Evolutionary conservation across 352 stramenopile genomes (phyloP).

Genomic region (Phytophthora nicotianae): DNA sequence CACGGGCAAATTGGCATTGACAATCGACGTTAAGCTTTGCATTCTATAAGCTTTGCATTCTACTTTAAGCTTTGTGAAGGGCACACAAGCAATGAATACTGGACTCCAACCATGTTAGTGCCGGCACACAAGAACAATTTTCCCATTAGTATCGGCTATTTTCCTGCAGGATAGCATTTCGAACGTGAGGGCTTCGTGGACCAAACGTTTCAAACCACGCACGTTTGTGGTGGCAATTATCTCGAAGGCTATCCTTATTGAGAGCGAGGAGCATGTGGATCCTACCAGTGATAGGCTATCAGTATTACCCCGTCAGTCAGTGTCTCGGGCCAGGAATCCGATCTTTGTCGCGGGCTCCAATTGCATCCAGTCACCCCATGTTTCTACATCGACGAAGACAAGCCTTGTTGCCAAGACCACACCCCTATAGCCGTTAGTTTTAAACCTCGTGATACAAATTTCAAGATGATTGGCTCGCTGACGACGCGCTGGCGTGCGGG

Average conservation of each 20-base stretch:
- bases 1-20: too few species aligned
- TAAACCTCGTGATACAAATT: conserved; percentile 1
- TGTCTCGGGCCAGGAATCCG: conserved; percentile 1
- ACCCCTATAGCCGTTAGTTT: conserved; percentile 12
- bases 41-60: too few species aligned
- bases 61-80: too few species aligned
- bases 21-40: too few species aligned
- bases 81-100: too few species aligned
- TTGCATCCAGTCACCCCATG: conserved; percentile 14
- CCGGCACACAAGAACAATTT: too few species aligned
- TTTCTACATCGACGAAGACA: conserved; percentile 17
- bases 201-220: not conserved
- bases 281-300: too few species aligned
- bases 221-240: conserved; percentile 1
- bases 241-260: not conserved
- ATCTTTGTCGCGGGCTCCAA: conserved; percentile 16
- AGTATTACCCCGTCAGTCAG: too few species aligned
- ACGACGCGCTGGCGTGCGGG: conserved; percentile 14
- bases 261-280: not conserved
- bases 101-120: too few species aligned
- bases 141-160: too few species aligned
- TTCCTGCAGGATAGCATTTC: not conserved
- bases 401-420: conserved; percentile 1
- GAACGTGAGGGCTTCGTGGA: not conserved
- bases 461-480: conserved; percentile 28